A percentile compares a stretch with the other conserved stretches of the same genome.
These are phyloP conservation scores for Bacterosira constricta DNA, from an alignment of 108 stramenopile species.

Conservation along the genomic window DNA sequence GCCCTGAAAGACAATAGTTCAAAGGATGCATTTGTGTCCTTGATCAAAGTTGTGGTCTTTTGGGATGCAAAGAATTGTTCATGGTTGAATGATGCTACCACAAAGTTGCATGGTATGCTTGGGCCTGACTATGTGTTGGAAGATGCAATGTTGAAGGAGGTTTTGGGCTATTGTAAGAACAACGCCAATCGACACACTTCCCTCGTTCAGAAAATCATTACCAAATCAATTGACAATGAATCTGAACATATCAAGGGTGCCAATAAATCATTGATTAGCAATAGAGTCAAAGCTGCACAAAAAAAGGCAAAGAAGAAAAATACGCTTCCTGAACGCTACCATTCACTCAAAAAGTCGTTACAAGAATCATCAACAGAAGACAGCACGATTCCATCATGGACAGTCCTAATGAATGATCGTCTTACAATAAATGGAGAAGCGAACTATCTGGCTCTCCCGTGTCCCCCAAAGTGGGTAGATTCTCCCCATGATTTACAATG, in stretches of 20 bases:
- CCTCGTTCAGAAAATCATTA: slow-evolving; percentile 17
- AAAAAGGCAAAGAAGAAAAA: background rate
- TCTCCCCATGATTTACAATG: slow-evolving; percentile 8
- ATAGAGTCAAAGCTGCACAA: background rate
- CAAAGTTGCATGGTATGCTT: slow-evolving; percentile 14
- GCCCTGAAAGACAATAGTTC: background rate
- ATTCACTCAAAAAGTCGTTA: slow-evolving; percentile 2
- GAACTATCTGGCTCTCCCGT: slow-evolving; percentile 32
- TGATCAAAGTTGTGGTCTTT: slow-evolving; percentile 20
- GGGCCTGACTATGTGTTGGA: background rate
- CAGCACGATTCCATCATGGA: background rate
- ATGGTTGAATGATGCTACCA: slow-evolving; percentile 19
- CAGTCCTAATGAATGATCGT: slow-evolving; percentile 5
- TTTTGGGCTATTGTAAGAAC: slow-evolving; percentile 1
- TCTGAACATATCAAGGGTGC: background rate
- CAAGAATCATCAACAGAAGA: background rate
- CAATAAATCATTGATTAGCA: background rate
- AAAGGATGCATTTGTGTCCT: slow-evolving; percentile 4
- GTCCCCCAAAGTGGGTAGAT: slow-evolving; percentile 47
- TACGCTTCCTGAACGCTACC: slow-evolving; percentile 1
- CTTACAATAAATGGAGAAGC: background rate
- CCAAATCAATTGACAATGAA: background rate
- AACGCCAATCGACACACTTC: slow-evolving; percentile 7
- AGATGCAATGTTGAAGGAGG: background rate
- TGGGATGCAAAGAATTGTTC: slow-evolving; percentile 10